Percentiles rank a stretch among this genome's conserved stretches.
These are phyloP conservation scores for Aaosphaeria pasadenensis DNA, from an alignment of 2,329 filamentous ascomycete species.

Conservation along the genomic window DNA sequence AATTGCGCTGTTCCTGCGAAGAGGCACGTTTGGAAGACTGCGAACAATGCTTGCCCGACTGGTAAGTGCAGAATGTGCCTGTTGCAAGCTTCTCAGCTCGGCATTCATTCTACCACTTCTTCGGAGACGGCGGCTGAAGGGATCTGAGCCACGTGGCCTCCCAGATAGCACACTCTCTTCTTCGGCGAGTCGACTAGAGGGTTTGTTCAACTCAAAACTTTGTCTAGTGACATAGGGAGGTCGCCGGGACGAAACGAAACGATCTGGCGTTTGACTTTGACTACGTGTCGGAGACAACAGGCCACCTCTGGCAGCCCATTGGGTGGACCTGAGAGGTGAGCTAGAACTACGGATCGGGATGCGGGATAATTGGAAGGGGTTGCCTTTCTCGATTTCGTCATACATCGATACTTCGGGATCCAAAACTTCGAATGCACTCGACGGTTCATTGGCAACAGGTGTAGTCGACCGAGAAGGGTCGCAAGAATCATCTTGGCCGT, in stretches of 20 bases:
- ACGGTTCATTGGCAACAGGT: no score
- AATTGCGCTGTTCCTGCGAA: conserved; percentile 20
- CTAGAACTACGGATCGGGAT: conserved; percentile 19
- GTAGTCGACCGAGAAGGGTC: no score
- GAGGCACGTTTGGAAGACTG: conserved; percentile 13
- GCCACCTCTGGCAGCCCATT: conserved; percentile 26
- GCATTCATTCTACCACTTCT: conserved; percentile 30
- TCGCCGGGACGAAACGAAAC: conserved; percentile 55
- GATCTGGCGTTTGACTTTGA: conserved; percentile 47
- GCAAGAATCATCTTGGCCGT: no score
- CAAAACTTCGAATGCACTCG: no score
- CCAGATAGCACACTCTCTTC: conserved; percentile 47
- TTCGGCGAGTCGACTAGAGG: conserved; percentile 42
- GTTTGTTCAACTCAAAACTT: conserved; percentile 53
- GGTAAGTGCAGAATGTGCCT: conserved; percentile 27
- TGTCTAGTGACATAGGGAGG: conserved; percentile 42
- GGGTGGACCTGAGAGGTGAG: conserved; percentile 32
- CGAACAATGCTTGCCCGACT: conserved; percentile 15
- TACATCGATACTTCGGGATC: neutral
- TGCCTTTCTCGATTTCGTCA: neutral
- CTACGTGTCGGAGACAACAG: conserved; percentile 13
- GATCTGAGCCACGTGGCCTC: conserved; percentile 46
- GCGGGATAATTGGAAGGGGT: conserved; percentile 5
- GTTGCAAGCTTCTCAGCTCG: conserved; percentile 28
- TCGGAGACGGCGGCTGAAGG: conserved; percentile 48